A percentile compares a stretch with the other conserved stretches of the same genome.
phyloP scores from a whole-genome alignment of 371 early-diverging fungal genomes.

The Neoconidiobolus thromboides region DNA sequence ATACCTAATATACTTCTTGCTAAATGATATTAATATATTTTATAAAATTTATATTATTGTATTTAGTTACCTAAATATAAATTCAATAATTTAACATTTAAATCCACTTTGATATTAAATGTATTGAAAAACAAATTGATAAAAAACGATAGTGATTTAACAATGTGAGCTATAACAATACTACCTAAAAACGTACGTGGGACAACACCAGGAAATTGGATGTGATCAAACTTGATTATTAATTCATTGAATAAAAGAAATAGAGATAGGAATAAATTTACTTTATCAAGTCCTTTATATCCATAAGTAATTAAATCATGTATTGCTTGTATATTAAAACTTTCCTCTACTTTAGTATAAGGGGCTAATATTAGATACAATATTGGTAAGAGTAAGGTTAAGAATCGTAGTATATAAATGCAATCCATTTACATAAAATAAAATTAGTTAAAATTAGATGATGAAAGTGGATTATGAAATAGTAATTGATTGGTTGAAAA shows the following conservation, averaged over 20 bases:
- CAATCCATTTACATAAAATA: too few relatives aligned
- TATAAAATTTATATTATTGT: too few relatives aligned
- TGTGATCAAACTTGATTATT: constrained; percentile 43
- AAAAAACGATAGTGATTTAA: too few relatives aligned
- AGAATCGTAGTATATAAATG: background rate
- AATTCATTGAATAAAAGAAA: background rate
- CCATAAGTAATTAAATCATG: constrained; percentile 60
- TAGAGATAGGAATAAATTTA: constrained; percentile 8
- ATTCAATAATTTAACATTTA: too few relatives aligned
- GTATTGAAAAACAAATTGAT: too few relatives aligned
- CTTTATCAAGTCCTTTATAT: constrained; percentile 16
- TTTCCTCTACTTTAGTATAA: constrained; percentile 90
- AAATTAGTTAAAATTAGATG: too few relatives aligned
- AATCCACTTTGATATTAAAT: too few relatives aligned
- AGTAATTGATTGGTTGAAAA: too few relatives aligned
- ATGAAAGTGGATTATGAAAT: too few relatives aligned
- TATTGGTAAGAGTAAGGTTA: constrained; percentile 17
- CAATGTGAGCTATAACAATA: constrained; percentile 16
- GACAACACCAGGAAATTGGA: constrained; percentile 82
- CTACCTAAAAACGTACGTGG: constrained; percentile 60
- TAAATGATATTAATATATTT: too few relatives aligned
- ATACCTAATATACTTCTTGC: too few relatives aligned
- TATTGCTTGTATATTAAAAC: constrained; percentile 80
- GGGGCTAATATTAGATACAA: constrained; percentile 33
- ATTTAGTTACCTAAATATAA: too few relatives aligned